Percentiles rank a stretch among this genome's conserved stretches.
phyloP scores from a whole-genome alignment of 148 eudicot species.

The Diospyros lotus region DNA sequence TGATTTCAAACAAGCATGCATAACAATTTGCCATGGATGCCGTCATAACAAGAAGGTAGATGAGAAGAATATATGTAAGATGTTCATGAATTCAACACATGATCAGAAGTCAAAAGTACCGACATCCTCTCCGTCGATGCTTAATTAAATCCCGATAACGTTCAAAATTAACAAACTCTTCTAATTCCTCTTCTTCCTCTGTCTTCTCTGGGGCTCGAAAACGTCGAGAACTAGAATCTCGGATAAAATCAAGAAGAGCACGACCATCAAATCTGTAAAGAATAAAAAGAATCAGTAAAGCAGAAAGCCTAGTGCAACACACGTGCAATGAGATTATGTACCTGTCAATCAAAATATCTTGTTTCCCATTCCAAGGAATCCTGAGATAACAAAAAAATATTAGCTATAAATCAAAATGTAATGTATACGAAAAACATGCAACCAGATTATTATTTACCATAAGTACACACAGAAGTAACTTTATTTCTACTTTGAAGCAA shows the following conservation, averaged over 20 bases:
- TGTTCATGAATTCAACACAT: constrained; percentile 32
- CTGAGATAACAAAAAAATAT: constrained; percentile 36
- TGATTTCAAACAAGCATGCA: constrained; percentile 21
- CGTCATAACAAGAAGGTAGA: constrained; percentile 8
- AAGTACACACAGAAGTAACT: too few species aligned
- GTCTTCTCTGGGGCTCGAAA: constrained; percentile 68
- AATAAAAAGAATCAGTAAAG: constrained; percentile 6
- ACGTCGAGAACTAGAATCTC: constrained; percentile 74
- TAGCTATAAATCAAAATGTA: neutral
- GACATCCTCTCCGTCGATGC: constrained; percentile 99
- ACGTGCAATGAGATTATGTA: constrained; percentile 15
- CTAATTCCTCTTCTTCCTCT: constrained; percentile 91
- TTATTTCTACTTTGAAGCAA: too few species aligned
- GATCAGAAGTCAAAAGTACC: constrained; percentile 76
- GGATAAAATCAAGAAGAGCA: constrained; percentile 95
- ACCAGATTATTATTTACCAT: too few species aligned
- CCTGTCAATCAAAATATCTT: constrained; percentile 92
- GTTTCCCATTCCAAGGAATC: constrained; percentile 99
- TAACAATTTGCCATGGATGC: constrained; percentile 14
- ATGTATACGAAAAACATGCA: too few species aligned
- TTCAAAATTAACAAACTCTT: constrained; percentile 99
- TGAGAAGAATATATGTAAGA: neutral
- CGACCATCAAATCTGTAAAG: constrained; percentile 94
- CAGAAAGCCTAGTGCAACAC: neutral
- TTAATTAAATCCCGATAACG: constrained; percentile 99